phyloP scores from a whole-genome alignment of 352 stramenopile genomes.

The Globisporangium parvum region DNA sequence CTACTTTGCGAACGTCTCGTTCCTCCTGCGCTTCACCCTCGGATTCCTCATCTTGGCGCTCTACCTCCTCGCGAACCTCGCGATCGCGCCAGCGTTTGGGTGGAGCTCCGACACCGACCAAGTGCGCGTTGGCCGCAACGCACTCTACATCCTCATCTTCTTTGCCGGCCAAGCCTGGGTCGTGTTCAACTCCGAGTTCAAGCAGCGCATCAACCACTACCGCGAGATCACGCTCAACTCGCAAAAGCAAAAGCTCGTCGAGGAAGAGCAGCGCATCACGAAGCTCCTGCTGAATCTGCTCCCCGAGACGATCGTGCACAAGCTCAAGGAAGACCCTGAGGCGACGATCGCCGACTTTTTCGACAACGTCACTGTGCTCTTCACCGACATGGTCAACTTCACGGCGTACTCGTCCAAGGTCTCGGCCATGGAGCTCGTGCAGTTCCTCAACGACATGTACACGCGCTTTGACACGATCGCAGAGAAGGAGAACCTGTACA shows the following conservation, averaged over 20 bases:
- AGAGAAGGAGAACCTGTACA: slow-evolving; percentile 84
- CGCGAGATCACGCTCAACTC: slow-evolving; percentile 76
- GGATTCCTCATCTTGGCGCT: slow-evolving; percentile 58
- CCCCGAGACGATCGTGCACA: slow-evolving; percentile 80
- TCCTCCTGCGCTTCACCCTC: slow-evolving; percentile 49
- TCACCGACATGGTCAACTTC: slow-evolving; percentile 87
- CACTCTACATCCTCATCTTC: slow-evolving; percentile 82
- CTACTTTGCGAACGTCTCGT: slow-evolving; percentile 78
- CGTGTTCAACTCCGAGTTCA: slow-evolving; percentile 85
- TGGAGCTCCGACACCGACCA: slow-evolving; percentile 36
- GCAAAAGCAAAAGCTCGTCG: slow-evolving; percentile 78
- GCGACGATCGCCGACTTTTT: slow-evolving; percentile 82
- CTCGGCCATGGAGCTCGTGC: slow-evolving; percentile 79
- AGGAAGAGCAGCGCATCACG: slow-evolving; percentile 73
- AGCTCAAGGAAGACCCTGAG: slow-evolving; percentile 74
- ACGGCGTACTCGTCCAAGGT: slow-evolving; percentile 77
- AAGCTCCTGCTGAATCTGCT: slow-evolving; percentile 77
- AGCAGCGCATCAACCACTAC: slow-evolving; percentile 85
- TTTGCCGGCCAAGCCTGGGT: slow-evolving; percentile 72
- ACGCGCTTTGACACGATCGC: slow-evolving; percentile 83
- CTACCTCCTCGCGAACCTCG: slow-evolving; percentile 59
- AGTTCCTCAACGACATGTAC: slow-evolving; percentile 88
- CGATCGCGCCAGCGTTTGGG: slow-evolving; percentile 38
- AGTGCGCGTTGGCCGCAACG: slow-evolving; percentile 55
- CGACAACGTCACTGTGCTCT: slow-evolving; percentile 80